A percentile compares a stretch with the other conserved stretches of the same genome.
Conservation (phyloP, 768 basidiomycete genomes). For the Trametes gibbosa region DNA sequence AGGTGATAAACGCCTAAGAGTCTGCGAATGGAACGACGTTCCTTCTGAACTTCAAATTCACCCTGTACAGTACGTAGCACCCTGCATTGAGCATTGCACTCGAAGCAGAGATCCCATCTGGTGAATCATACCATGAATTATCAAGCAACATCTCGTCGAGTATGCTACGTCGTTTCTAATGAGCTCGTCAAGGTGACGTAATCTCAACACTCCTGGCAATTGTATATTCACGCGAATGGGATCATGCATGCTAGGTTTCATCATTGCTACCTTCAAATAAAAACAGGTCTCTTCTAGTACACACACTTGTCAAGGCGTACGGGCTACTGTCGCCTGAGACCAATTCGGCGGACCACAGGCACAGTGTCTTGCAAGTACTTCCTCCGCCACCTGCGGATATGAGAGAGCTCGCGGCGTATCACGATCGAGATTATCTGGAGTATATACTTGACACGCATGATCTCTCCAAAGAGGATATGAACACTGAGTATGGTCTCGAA, state of each 20-base stretch:
- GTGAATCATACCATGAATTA: too few species aligned
- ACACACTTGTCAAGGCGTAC: slow-evolving; percentile 55
- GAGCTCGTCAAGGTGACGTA: slow-evolving; percentile 50
- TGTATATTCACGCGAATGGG: background rate
- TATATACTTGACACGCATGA: slow-evolving; percentile 38
- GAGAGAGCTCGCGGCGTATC: slow-evolving; percentile 63
- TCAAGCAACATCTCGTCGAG: background rate
- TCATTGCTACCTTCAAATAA: slow-evolving; percentile 68
- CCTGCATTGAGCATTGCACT: too few species aligned
- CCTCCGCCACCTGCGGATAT: slow-evolving; percentile 52
- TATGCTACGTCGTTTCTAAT: slow-evolving; percentile 51
- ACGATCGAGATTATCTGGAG: slow-evolving; percentile 70
- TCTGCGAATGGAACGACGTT: too few species aligned
- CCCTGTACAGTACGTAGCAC: too few species aligned
- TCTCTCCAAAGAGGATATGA: background rate
- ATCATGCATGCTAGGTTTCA: slow-evolving; percentile 33
- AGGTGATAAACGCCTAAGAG: too few species aligned
- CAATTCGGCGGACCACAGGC: slow-evolving; percentile 17
- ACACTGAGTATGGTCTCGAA: slow-evolving; percentile 54
- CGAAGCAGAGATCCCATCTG: too few species aligned
- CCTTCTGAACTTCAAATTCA: too few species aligned
- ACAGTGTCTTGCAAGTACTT: slow-evolving; percentile 38
- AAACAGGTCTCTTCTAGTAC: slow-evolving; percentile 63
- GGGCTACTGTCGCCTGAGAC: slow-evolving; percentile 42
- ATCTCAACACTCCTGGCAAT: background rate